Conservation (phyloP, 306 rosid genomes). For the Vigna radiata region DNA sequence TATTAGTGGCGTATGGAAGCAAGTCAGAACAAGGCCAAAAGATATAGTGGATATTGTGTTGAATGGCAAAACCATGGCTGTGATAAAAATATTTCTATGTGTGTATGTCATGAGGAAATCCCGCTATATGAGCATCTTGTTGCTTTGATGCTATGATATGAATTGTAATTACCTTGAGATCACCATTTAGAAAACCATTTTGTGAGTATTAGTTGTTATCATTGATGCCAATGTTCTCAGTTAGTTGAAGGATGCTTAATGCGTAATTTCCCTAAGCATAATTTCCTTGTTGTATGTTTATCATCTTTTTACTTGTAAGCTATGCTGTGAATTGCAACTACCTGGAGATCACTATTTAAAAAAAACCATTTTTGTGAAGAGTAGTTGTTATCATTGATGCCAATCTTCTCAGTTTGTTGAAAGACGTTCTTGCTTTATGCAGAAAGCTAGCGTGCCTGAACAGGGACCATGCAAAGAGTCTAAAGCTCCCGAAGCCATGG, state of each 20-base stretch:
- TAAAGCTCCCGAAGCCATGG: conserved; percentile 49
- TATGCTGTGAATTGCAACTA: conserved; percentile 21
- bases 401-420: conserved; percentile 34
- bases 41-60: neutral
- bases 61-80: neutral
- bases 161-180: conserved; percentile 18
- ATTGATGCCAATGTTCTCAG: conserved; percentile 26
- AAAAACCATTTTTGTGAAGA: conserved; percentile 23
- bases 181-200: conserved; percentile 38
- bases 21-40: neutral
- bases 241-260: conserved; percentile 39
- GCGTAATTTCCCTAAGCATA: conserved; percentile 52
- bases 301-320: conserved; percentile 26
- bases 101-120: conserved; percentile 31
- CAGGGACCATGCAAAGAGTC: conserved; percentile 46
- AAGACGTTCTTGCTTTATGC: conserved; percentile 50
- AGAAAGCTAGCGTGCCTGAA: conserved; percentile 59
- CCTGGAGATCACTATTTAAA: conserved; percentile 34
- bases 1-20: neutral
- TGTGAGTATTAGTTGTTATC: conserved; percentile 16
- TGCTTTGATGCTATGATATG: conserved; percentile 33
- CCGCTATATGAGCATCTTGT: conserved; percentile 7
- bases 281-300: conserved; percentile 15
- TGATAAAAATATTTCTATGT: neutral
- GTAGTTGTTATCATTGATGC: conserved; percentile 19